Conservation (phyloP, 495 filamentous ascomycete genomes). For the Daldinia childiae region DNA sequence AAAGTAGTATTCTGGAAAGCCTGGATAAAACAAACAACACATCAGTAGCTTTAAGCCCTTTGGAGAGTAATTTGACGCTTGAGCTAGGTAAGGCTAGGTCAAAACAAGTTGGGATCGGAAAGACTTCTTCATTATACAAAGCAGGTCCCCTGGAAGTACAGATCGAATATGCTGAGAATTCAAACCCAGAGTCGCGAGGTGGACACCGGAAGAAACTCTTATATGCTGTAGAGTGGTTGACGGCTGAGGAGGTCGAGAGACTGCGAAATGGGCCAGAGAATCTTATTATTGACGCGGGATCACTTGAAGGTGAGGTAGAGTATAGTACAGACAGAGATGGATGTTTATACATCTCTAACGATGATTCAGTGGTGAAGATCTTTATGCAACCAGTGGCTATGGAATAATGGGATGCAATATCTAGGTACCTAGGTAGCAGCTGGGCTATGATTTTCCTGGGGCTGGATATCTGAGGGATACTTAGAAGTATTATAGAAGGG, state of each 20-base stretch:
- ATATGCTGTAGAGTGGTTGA: conserved; percentile 9
- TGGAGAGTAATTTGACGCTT: background rate
- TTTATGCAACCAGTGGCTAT: background rate
- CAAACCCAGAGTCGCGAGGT: background rate
- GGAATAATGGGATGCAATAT: too few species aligned
- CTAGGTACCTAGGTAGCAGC: background rate
- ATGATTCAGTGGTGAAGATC: conserved; percentile 21
- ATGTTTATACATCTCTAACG: conserved; percentile 23
- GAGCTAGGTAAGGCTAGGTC: conserved; percentile 7
- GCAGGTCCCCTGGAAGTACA: conserved; percentile 38
- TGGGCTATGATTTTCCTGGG: background rate
- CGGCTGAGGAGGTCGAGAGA: conserved; percentile 3
- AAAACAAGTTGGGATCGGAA: conserved; percentile 15
- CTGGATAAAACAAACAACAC: background rate
- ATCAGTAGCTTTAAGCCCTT: background rate
- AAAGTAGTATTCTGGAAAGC: background rate
- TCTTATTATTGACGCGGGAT: background rate
- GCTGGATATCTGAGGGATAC: background rate
- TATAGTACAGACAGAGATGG: conserved; percentile 12
- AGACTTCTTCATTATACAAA: conserved; percentile 32
- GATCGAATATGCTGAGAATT: conserved; percentile 38
- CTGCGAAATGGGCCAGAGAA: background rate
- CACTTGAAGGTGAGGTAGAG: conserved; percentile 16
- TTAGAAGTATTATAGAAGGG: too few species aligned
- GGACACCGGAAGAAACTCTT: conserved; percentile 12